These are phyloP conservation scores for Aspergillus heteromorphus DNA, from an alignment of 495 filamentous ascomycete species.

Conservation along the genomic window DNA sequence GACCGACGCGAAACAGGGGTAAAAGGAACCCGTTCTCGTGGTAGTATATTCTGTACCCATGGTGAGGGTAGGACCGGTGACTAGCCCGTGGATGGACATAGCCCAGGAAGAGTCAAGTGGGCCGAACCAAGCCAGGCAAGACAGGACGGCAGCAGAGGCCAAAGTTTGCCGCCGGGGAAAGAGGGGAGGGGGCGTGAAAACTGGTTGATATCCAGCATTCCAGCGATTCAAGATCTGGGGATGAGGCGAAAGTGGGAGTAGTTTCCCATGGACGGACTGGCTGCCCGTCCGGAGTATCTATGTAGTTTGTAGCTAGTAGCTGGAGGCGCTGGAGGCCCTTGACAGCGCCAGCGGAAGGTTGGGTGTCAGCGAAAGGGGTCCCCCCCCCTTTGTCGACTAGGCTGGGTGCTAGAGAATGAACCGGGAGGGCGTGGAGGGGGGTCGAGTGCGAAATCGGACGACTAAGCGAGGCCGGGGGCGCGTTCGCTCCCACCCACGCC, in stretches of 20 bases:
- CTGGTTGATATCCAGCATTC: neutral
- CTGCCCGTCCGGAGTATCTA: neutral
- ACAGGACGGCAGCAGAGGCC: conserved; percentile 11
- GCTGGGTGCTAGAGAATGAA: conserved; percentile 35
- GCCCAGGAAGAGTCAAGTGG: conserved; percentile 7
- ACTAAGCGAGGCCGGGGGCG: conserved; percentile 16
- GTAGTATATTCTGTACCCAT: conserved; percentile 2
- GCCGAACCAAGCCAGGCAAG: conserved; percentile 14
- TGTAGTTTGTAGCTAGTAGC: too few species aligned
- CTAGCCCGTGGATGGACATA: conserved; percentile 1
- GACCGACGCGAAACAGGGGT: neutral
- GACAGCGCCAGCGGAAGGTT: conserved; percentile 16
- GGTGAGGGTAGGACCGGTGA: neutral
- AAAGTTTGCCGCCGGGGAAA: conserved; percentile 2
- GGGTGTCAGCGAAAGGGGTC: conserved; percentile 33
- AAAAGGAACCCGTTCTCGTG: neutral
- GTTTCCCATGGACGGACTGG: too few species aligned
- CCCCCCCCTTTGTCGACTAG: conserved; percentile 17
- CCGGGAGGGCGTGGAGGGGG: conserved; percentile 16
- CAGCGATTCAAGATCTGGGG: neutral
- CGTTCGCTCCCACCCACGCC: conserved; percentile 31
- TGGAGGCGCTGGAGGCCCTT: neutral
- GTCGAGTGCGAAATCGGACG: conserved; percentile 13
- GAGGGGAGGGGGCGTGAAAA: neutral
- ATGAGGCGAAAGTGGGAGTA: neutral